Conservation (phyloP, 1,284 basidiomycete genomes). For the Marasmius sp. region DNA sequence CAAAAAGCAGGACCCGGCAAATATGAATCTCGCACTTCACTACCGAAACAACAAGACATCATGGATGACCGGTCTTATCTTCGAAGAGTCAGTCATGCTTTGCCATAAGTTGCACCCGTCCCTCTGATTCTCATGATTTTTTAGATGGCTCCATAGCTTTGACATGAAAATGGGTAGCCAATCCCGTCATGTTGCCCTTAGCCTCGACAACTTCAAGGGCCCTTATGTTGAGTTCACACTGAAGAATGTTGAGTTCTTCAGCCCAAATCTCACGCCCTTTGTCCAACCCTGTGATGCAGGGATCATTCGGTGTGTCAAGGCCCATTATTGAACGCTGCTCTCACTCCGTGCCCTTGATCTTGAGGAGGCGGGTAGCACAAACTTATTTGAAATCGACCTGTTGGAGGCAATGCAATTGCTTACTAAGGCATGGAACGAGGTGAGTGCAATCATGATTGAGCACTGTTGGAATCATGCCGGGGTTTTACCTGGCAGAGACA, state of each 20-base stretch:
- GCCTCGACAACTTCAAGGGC: too few species aligned
- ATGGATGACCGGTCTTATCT: not conserved
- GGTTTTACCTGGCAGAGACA: not conserved
- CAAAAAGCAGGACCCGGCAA: not conserved
- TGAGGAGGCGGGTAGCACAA: too few species aligned
- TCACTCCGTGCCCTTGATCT: too few species aligned
- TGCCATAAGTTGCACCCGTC: not conserved
- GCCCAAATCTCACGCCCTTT: constrained; percentile 27
- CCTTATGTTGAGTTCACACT: constrained; percentile 17
- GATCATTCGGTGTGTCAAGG: constrained; percentile 31
- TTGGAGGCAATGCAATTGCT: not conserved
- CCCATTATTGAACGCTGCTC: constrained; percentile 27
- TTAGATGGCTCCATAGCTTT: constrained; percentile 18
- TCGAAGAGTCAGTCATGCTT: not conserved
- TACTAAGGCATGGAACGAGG: not conserved
- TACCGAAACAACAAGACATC: not conserved
- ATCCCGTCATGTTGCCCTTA: too few species aligned
- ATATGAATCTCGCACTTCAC: not conserved
- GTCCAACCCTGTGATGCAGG: constrained; percentile 30
- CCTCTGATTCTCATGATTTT: not conserved
- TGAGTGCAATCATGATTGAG: not conserved
- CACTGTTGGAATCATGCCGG: not conserved
- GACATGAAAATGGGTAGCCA: constrained; percentile 20
- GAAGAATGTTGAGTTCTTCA: constrained; percentile 23
- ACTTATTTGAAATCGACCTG: too few species aligned